Evolutionary conservation across 441 rosid species (phyloP).

Genomic region (Iberis amara): DNA sequence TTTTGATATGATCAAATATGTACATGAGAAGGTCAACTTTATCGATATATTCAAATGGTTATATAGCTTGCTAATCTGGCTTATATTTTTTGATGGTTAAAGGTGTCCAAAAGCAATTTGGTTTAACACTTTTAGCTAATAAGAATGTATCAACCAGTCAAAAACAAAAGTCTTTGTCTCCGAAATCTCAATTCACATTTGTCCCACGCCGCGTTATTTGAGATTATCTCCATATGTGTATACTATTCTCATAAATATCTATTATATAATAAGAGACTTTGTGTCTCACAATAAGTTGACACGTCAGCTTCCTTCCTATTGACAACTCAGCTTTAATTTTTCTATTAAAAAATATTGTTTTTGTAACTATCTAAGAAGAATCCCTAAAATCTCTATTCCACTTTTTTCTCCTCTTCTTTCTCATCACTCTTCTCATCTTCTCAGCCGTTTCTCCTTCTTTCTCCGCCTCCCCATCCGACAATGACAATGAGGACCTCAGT

Average conservation of each 20-base stretch:
- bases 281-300: too few relatives aligned
- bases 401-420: slow-evolving; percentile 45
- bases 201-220: slow-evolving; percentile 27
- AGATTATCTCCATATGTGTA: neutral
- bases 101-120: slow-evolving; percentile 18
- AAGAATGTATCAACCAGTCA: slow-evolving; percentile 1
- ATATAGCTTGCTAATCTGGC: neutral
- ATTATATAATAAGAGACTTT: too few relatives aligned
- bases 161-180: slow-evolving; percentile 9
- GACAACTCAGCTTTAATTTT: too few relatives aligned
- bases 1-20: too few relatives aligned
- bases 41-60: neutral
- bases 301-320: too few relatives aligned
- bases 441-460: slow-evolving; percentile 43
- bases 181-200: slow-evolving; percentile 26
- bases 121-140: slow-evolving; percentile 6
- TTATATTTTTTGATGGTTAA: neutral
- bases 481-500: slow-evolving; percentile 90
- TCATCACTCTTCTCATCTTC: slow-evolving; percentile 52
- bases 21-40: too few relatives aligned
- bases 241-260: too few relatives aligned
- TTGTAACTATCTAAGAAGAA: too few relatives aligned
- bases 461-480: slow-evolving; percentile 33
- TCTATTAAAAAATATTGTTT: too few relatives aligned
- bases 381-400: slow-evolving; percentile 3